Evolutionary conservation across 371 early-diverging fungal species (phyloP), one percentile per base, ranked within the genome.

Genomic region (Enteropsectra breve): DNA sequence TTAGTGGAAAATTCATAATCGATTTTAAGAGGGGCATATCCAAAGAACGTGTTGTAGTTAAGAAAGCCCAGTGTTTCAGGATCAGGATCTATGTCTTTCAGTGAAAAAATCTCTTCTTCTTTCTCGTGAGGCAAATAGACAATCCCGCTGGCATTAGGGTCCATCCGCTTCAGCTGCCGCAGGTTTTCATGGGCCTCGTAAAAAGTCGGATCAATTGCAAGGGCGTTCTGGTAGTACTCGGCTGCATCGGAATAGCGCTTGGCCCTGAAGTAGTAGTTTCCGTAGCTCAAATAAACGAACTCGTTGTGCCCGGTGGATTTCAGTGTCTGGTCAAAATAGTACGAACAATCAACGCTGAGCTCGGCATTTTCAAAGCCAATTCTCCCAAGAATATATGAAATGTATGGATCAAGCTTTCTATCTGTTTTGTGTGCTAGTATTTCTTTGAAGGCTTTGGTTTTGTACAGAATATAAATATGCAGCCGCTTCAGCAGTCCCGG

Each of bases 41-140:
- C 50, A 6, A 49, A 21, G 21, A 49, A 8, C 6, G 6, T 11
- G 11, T 6, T 6, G 11, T 5, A 15, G 24, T 58, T 26, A 43
- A 58, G 30, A 43, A 58, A 58, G 40, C 59, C 59, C 37, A 36
- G 33, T 24, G 37, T 40, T 5, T 36, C 49, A 11, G 28, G 6
- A 4, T 40, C 37, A 28, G 59, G 59, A 46, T 58, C 40, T 11
- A 58, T 30, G 29, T 58, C 59, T 18, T 8, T n/a, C 11, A 13
- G 40, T 18, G 6, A 37, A 55, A 32, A 55, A 4, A 6, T 5
- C 13, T 6, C 11, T 43, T 6, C 6, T 11, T 6, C 50, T n/a
- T 49, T 21, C n/a, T 11, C 6, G 8, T 11, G 8, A 11, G 37
- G 5, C 2, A 6, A 5, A 28, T 58, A 28, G 40, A 58, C 15